Conservation (phyloP, 2,329 filamentous ascomycete genomes). For the Hortaea werneckii region DNA sequence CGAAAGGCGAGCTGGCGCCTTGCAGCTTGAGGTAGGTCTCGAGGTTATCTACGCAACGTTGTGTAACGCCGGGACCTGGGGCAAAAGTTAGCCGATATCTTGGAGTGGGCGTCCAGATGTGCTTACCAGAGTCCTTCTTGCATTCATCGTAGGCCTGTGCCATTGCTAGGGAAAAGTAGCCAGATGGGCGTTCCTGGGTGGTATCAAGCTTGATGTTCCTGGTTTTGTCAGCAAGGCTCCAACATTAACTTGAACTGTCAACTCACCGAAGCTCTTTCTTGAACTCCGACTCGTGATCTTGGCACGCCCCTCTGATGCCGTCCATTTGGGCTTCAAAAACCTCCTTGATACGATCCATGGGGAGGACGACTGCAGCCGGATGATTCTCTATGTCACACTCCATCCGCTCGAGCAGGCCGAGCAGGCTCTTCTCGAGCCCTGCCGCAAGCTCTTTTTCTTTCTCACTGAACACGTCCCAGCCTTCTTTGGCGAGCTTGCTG, state of each 20-base stretch:
- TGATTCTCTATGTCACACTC: neutral
- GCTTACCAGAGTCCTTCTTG: conserved; percentile 6
- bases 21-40: neutral
- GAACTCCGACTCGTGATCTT: neutral
- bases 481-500: neutral
- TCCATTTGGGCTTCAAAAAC: neutral
- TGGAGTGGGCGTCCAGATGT: neutral
- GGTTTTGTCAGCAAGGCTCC: conserved; percentile 2
- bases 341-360: neutral
- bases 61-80: neutral
- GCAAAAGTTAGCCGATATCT: neutral
- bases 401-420: neutral
- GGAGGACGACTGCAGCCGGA: neutral
- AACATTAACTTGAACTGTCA: neutral
- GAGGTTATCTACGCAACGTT: conserved; percentile 2
- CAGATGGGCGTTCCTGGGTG: conserved; percentile 7
- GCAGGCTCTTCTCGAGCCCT: neutral
- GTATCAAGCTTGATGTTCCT: conserved; percentile 10
- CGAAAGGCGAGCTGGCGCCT: neutral
- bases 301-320: conserved; percentile 1
- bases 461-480: conserved; percentile 1
- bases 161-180: conserved; percentile 12
- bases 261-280: neutral
- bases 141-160: conserved; percentile 12
- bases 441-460: neutral